Evolutionary conservation across 1,284 basidiomycete species (phyloP).

Genomic region (Laetiporus sulphureus): DNA sequence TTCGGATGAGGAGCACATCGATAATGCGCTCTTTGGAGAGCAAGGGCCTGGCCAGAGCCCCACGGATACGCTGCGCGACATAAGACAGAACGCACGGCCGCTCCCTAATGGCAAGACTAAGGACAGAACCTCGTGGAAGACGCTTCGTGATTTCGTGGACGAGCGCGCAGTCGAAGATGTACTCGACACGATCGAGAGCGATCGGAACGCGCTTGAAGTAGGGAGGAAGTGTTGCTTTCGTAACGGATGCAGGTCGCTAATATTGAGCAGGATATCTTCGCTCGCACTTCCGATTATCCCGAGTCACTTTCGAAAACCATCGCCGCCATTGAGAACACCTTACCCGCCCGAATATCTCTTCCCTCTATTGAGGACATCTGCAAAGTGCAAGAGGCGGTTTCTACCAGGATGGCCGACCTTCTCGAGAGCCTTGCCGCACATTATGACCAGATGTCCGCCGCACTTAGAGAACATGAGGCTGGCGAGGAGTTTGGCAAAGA

Average conservation of each 20-base stretch:
- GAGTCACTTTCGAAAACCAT: conserved; percentile 52
- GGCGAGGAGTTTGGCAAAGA: conserved; percentile 59
- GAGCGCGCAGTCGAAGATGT: conserved; percentile 72
- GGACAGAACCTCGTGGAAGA: conserved; percentile 68
- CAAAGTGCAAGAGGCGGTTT: conserved; percentile 48
- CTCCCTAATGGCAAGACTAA: conserved; percentile 19
- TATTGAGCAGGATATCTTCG: conserved; percentile 47
- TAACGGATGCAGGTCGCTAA: background rate
- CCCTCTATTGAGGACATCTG: conserved; percentile 44
- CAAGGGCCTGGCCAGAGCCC: conserved; percentile 23
- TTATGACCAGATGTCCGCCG: conserved; percentile 66
- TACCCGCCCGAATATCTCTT: conserved; percentile 36
- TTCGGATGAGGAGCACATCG: conserved; percentile 40
- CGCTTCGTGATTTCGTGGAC: conserved; percentile 74
- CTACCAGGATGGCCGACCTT: conserved; percentile 61
- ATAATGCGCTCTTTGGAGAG: conserved; percentile 13
- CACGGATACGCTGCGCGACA: conserved; percentile 24
- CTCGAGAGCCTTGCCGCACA: conserved; percentile 65
- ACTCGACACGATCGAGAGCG: conserved; percentile 62
- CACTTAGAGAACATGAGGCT: conserved; percentile 56
- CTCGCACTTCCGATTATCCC: conserved; percentile 58
- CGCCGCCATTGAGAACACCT: conserved; percentile 41
- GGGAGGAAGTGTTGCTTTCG: conserved; percentile 14
- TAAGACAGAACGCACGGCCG: conserved; percentile 17
- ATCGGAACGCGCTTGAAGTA: conserved; percentile 61